A percentile compares a stretch with the other conserved stretches of the same genome.
Conservation (phyloP, 2,329 filamentous ascomycete genomes). For the Pseudocercospora pini-densiflorae region DNA sequence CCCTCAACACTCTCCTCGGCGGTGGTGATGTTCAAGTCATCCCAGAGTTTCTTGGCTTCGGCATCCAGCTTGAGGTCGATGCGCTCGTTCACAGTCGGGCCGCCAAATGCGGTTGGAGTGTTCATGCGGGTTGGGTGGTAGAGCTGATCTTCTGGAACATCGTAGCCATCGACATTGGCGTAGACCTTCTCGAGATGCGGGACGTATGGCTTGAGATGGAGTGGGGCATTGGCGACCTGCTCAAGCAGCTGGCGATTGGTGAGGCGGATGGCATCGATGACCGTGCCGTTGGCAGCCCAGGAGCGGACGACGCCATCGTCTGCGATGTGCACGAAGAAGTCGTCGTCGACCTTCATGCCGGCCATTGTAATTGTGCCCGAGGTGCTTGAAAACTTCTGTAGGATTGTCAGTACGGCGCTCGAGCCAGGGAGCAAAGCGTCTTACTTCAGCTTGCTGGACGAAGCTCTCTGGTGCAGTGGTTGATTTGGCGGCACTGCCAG, state of each 20-base stretch:
- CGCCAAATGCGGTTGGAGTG: not conserved
- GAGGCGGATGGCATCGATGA: constrained; percentile 22
- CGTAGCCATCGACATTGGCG: not conserved
- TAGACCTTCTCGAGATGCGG: constrained; percentile 1
- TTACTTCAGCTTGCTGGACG: not conserved
- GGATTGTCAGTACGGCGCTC: not conserved
- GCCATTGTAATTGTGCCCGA: not conserved
- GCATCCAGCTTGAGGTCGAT: not conserved
- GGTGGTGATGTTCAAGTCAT: not conserved
- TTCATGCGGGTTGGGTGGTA: not conserved
- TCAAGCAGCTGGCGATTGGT: constrained; percentile 23
- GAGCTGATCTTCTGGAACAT: not conserved
- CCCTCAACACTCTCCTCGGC: not conserved
- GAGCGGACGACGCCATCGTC: constrained; percentile 30
- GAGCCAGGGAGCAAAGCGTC: not conserved
- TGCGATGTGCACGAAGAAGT: constrained; percentile 20
- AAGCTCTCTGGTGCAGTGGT: not conserved
- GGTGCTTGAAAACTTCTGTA: not conserved
- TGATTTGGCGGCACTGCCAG: not conserved
- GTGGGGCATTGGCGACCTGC: not conserved
- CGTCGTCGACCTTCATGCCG: not conserved
- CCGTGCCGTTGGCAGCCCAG: constrained; percentile 26
- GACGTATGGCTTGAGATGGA: not conserved
- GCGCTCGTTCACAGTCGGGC: not conserved
- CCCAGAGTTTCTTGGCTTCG: not conserved